These are phyloP conservation scores for Bipolaris sorokiniana DNA, from an alignment of 2,329 filamentous ascomycete genomes.

Conservation along the genomic window DNA sequence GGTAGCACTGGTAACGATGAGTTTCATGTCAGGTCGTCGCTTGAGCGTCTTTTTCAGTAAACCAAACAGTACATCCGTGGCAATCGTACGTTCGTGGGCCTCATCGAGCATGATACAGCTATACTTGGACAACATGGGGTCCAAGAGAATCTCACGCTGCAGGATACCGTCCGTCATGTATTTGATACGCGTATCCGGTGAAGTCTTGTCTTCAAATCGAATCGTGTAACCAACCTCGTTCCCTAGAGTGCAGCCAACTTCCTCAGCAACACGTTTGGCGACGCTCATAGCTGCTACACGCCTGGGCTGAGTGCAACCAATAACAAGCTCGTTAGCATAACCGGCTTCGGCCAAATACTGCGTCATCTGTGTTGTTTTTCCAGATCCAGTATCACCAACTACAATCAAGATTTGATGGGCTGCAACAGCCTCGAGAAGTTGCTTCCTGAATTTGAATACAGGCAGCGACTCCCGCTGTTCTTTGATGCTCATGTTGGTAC, in stretches of 20 bases:
- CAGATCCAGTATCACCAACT: constrained; percentile 94
- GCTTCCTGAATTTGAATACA: constrained; percentile 84
- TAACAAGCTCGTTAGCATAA: constrained; percentile 84
- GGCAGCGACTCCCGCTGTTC: constrained; percentile 90
- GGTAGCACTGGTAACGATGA: constrained; percentile 99
- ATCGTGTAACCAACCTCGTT: constrained; percentile 98
- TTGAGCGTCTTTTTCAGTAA: constrained; percentile 87
- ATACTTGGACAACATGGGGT: constrained; percentile 88
- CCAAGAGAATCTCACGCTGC: constrained; percentile 93
- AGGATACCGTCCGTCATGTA: constrained; percentile 99
- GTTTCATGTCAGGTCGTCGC: constrained; percentile 87
- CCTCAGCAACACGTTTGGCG: constrained; percentile 94
- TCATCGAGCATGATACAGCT: constrained; percentile 98
- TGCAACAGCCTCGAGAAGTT: constrained; percentile 83
- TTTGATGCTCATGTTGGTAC: constrained; percentile 91
- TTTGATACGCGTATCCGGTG: constrained; percentile 88
- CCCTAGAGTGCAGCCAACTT: constrained; percentile 91
- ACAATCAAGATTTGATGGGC: constrained; percentile 94
- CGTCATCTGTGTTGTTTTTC: constrained; percentile 95
- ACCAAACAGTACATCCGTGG: constrained; percentile 97
- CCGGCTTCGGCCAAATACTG: constrained; percentile 94
- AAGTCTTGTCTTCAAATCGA: constrained; percentile 95
- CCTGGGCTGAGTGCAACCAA: constrained; percentile 95
- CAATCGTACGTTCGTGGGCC: constrained; percentile 95
- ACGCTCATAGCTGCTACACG: constrained; percentile 99